phyloP scores from a whole-genome alignment of 2,329 filamentous ascomycete species.

The Orbilia javanica region DNA sequence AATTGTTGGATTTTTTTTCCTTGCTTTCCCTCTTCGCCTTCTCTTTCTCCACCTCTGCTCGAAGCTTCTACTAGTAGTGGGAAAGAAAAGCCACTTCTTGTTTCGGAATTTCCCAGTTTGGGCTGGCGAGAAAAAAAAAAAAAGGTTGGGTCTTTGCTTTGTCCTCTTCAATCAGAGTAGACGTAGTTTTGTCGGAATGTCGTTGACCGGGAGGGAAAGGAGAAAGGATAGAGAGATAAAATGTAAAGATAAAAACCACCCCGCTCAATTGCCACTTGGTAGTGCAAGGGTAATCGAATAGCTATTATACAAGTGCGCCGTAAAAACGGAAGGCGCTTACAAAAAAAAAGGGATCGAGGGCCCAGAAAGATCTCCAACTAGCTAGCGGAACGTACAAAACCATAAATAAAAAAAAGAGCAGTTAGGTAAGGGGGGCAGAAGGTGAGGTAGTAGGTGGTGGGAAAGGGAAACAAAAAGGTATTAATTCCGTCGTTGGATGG shows the following conservation, averaged over 20 bases:
- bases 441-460: too few species aligned
- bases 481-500: conserved; percentile 6
- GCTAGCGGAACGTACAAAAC: neutral
- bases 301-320: neutral
- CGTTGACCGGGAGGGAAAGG: too few species aligned
- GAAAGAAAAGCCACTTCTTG: neutral
- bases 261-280: neutral
- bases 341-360: neutral
- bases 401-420: neutral
- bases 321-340: conserved; percentile 12
- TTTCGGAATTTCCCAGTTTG: neutral
- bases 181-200: too few species aligned
- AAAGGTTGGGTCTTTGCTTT: too few species aligned
- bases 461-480: neutral
- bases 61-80: neutral
- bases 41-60: neutral
- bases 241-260: too few species aligned
- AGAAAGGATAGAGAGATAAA: too few species aligned
- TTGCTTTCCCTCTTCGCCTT: neutral
- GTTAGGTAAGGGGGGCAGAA: neutral
- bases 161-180: too few species aligned
- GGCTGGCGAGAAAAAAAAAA: too few species aligned
- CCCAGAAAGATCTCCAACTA: neutral
- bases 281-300: neutral
- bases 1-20: conserved; percentile 7